A percentile compares a stretch with the other conserved stretches of the same genome.
These are phyloP conservation scores for Lodderomyces pseudojiufengensis DNA, from an alignment of 1,139 yeast species.

Conservation along the genomic window DNA sequence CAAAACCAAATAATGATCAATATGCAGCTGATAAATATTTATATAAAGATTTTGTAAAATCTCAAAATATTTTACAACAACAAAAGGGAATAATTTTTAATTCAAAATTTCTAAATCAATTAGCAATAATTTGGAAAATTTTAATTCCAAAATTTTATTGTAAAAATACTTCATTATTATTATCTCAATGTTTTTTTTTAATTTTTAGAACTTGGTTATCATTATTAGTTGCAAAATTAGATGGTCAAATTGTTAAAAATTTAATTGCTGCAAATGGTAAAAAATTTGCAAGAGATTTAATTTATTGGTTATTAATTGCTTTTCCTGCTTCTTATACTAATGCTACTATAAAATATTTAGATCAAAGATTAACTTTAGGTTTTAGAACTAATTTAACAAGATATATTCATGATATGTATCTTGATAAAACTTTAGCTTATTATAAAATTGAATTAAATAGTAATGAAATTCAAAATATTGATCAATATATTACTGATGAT, in stretches of 20 bases:
- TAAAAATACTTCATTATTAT: slow-evolving; percentile 62
- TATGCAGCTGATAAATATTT: slow-evolving; percentile 68
- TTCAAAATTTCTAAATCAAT: slow-evolving; percentile 69
- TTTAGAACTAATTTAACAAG: slow-evolving; percentile 83
- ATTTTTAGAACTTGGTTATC: slow-evolving; percentile 85
- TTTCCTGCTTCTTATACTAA: slow-evolving; percentile 93
- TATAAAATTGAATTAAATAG: slow-evolving; percentile 63
- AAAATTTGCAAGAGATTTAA: slow-evolving; percentile 71
- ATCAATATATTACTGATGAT: slow-evolving; percentile 84
- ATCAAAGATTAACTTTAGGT: slow-evolving; percentile 72
- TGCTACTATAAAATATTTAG: slow-evolving; percentile 81
- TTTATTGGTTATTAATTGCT: slow-evolving; percentile 85
- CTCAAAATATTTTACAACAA: slow-evolving; percentile 31
- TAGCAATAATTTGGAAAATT: slow-evolving; percentile 75
- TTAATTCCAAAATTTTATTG: slow-evolving; percentile 71
- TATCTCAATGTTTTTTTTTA: slow-evolving; percentile 72
- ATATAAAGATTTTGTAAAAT: slow-evolving; percentile 50
- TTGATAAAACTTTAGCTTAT: slow-evolving; percentile 77
- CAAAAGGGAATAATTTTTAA: slow-evolving; percentile 39
- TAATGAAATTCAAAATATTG: slow-evolving; percentile 46
- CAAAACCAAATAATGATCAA: slow-evolving; percentile 55
- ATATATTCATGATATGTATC: slow-evolving; percentile 85
- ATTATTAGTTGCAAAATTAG: slow-evolving; percentile 79
- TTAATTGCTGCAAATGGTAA: slow-evolving; percentile 79
- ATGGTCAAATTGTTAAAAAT: slow-evolving; percentile 89